A percentile compares a stretch with the other conserved stretches of the same genome.
Conservation (phyloP, 73 alveolate genomes). For the Stentor coeruleus region DNA sequence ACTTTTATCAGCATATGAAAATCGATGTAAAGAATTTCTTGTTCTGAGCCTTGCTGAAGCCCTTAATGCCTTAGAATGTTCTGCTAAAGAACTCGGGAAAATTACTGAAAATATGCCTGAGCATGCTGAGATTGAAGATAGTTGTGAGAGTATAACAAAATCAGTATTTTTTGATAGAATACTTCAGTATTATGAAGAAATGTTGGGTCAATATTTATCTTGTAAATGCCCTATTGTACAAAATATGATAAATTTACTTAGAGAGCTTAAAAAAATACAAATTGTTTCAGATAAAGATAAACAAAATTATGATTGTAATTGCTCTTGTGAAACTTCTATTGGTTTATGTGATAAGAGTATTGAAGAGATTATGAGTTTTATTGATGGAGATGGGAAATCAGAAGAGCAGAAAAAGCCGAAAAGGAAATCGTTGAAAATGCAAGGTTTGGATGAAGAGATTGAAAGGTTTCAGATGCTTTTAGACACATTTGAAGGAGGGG, state of each 20-base stretch:
- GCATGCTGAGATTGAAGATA: neutral
- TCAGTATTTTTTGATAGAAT: neutral
- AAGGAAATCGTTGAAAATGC: too few relatives aligned
- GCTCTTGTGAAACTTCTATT: neutral
- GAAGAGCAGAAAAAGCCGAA: neutral
- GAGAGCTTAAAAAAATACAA: neutral
- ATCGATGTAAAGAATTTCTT: neutral
- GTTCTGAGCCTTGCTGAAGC: constrained; percentile 17
- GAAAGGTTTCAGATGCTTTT: neutral
- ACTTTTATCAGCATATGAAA: neutral
- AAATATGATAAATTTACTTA: neutral
- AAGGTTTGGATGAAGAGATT: constrained; percentile 4
- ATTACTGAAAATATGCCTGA: neutral
- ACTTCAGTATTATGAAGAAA: neutral
- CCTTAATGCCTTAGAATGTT: neutral
- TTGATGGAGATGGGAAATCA: neutral
- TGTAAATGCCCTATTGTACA: neutral
- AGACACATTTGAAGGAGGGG: neutral
- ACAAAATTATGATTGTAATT: neutral
- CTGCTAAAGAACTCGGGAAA: constrained; percentile 17
- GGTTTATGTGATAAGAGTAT: neutral
- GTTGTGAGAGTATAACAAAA: constrained; percentile 16
- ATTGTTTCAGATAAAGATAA: too few relatives aligned
- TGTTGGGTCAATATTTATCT: neutral
- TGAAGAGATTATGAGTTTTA: constrained; percentile 14